These are phyloP conservation scores for Pestalotiopsis sp. DNA, from an alignment of 2,329 filamentous ascomycete species.

Conservation along the genomic window DNA sequence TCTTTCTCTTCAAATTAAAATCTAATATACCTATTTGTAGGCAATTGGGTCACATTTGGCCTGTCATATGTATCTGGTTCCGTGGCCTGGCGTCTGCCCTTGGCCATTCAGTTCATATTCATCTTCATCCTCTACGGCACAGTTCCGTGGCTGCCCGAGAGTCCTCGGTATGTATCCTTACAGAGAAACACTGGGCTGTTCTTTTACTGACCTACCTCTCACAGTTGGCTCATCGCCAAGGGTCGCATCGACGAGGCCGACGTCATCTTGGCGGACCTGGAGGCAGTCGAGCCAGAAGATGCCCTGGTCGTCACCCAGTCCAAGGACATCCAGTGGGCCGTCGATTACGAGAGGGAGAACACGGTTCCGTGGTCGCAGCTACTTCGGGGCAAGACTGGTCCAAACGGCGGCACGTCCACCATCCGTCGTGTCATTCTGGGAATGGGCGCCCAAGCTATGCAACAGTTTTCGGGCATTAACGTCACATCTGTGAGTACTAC, in stretches of 20 bases:
- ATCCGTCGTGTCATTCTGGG: conserved; percentile 54
- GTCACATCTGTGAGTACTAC: conserved; percentile 16
- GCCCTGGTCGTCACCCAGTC: conserved; percentile 27
- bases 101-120: conserved; percentile 51
- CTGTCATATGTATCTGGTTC: conserved; percentile 38
- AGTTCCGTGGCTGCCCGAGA: conserved; percentile 36
- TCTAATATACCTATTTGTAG: conserved; percentile 14
- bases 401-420: conserved; percentile 48
- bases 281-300: conserved; percentile 26
- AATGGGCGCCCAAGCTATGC: conserved; percentile 45
- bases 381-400: conserved; percentile 46
- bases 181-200: background rate
- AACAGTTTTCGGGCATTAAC: conserved; percentile 37
- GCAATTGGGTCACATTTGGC: conserved; percentile 44
- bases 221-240: conserved; percentile 30
- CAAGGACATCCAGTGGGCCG: conserved; percentile 34
- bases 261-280: conserved; percentile 31
- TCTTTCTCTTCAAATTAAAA: too few relatives aligned
- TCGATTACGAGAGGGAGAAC: conserved; percentile 41
- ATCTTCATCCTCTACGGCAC: conserved; percentile 32
- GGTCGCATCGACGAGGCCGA: conserved; percentile 32
- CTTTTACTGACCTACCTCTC: background rate
- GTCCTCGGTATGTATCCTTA: conserved; percentile 28
- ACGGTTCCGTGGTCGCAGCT: conserved; percentile 52
- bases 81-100: conserved; percentile 45